Evolutionary conservation across 371 early-diverging fungal species (phyloP).

Genomic region (Haplosporangium sp.): DNA sequence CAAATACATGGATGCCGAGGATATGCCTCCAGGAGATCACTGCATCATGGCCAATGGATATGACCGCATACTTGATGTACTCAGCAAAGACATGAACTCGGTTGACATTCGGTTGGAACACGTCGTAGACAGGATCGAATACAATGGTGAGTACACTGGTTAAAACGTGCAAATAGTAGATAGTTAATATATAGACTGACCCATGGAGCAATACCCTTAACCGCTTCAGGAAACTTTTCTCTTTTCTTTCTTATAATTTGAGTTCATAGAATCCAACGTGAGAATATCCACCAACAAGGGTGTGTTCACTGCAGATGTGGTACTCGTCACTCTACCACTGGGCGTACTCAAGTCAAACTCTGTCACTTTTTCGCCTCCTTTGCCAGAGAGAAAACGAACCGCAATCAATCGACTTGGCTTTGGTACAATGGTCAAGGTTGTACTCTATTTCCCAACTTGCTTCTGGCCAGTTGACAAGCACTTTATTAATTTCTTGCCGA

Average conservation of each 20-base stretch:
- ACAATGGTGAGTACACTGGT: constrained; percentile 49
- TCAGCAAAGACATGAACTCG: constrained; percentile 35
- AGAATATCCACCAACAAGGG: constrained; percentile 49
- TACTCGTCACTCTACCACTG: constrained; percentile 55
- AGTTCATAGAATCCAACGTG: constrained; percentile 34
- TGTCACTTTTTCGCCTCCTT: constrained; percentile 43
- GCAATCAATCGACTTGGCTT: constrained; percentile 55
- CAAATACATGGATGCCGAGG: constrained; percentile 56
- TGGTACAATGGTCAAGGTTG: constrained; percentile 54
- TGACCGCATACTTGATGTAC: constrained; percentile 37
- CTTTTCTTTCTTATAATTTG: constrained; percentile 12
- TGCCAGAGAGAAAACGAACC: constrained; percentile 39
- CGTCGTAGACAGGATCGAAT: constrained; percentile 47
- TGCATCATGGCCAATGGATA: constrained; percentile 54
- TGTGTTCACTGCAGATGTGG: constrained; percentile 38
- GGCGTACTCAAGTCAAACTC: constrained; percentile 54
- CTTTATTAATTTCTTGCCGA: constrained; percentile 54
- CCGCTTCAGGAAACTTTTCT: constrained; percentile 27
- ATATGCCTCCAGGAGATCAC: constrained; percentile 52
- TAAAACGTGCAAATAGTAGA: constrained; percentile 7
- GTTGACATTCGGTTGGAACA: constrained; percentile 48
- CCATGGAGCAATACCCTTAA: constrained; percentile 40
- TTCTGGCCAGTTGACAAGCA: constrained; percentile 53
- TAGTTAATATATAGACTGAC: constrained; percentile 27
- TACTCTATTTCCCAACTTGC: constrained; percentile 40